phyloP scores from a whole-genome alignment of 345 rosid species.

The Sonneratia alba region DNA sequence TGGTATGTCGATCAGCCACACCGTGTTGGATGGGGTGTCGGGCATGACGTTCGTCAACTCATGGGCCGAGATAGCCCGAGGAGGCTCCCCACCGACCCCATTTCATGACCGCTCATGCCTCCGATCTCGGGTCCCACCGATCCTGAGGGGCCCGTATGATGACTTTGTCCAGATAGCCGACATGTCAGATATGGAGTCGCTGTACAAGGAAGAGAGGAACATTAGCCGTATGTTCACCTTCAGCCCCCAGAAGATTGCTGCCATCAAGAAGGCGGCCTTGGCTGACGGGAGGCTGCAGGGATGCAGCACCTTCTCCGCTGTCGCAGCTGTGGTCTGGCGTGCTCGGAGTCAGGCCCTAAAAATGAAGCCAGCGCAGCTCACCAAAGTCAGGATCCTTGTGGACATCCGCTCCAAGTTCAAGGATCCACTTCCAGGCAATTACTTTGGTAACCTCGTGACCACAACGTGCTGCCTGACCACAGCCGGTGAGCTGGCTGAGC shows the following conservation, averaged over 20 bases:
- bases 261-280: slow-evolving; percentile 7
- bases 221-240: slow-evolving; percentile 12
- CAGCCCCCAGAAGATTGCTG: background rate
- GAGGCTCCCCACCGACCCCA: slow-evolving; percentile 7
- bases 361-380: slow-evolving; percentile 13
- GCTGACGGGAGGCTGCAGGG: slow-evolving; percentile 7
- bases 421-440: slow-evolving; percentile 14
- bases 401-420: slow-evolving; percentile 13
- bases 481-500: slow-evolving; percentile 12
- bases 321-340: slow-evolving; percentile 8
- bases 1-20: slow-evolving; percentile 15
- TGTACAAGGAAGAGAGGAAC: slow-evolving; percentile 5
- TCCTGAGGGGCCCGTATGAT: background rate
- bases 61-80: slow-evolving; percentile 22
- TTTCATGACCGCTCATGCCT: slow-evolving; percentile 11
- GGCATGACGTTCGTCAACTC: slow-evolving; percentile 21
- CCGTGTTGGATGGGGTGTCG: slow-evolving; percentile 14
- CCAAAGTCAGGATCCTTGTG: slow-evolving; percentile 7
- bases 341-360: slow-evolving; percentile 9
- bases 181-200: slow-evolving; percentile 8
- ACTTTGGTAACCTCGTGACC: slow-evolving; percentile 14
- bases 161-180: slow-evolving; percentile 11
- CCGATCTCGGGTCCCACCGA: slow-evolving; percentile 8
- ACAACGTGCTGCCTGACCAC: slow-evolving; percentile 3
- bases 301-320: slow-evolving; percentile 8